Evolutionary conservation across 2,329 filamentous ascomycete species (phyloP).

Genomic region (Pochonia chlamydosporia): DNA sequence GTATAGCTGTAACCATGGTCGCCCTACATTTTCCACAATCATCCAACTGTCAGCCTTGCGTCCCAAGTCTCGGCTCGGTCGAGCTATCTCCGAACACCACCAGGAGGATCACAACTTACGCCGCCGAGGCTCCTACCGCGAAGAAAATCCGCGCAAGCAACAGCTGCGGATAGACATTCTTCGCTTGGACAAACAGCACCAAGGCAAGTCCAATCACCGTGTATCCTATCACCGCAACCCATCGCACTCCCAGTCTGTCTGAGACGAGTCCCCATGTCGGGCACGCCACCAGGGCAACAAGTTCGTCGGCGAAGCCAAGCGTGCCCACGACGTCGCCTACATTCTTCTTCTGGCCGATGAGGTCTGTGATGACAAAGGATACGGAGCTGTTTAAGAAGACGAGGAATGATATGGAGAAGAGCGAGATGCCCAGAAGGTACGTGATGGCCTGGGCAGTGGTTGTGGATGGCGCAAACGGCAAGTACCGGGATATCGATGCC

Average conservation of each 20-base stretch:
- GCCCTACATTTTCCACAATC: conserved; percentile 37
- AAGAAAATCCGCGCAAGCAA: conserved; percentile 81
- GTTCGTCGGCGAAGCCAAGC: conserved; percentile 77
- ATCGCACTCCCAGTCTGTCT: conserved; percentile 69
- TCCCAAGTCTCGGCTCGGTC: conserved; percentile 4
- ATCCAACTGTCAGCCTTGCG: conserved; percentile 1
- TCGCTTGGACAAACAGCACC: conserved; percentile 76
- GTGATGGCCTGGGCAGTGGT: conserved; percentile 59
- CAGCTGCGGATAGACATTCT: conserved; percentile 83
- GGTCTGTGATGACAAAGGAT: conserved; percentile 79
- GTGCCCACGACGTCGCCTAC: conserved; percentile 81
- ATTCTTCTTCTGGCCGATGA: conserved; percentile 65
- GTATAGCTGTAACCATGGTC: conserved; percentile 95
- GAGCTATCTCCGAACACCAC: neutral
- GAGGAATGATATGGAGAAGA: conserved; percentile 84
- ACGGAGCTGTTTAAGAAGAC: conserved; percentile 84
- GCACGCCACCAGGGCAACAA: conserved; percentile 75
- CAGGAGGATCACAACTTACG: conserved; percentile 41
- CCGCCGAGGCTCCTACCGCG: conserved; percentile 84
- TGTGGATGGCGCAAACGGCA: conserved; percentile 56
- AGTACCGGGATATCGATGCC: conserved; percentile 35
- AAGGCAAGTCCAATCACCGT: conserved; percentile 72
- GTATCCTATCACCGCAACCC: conserved; percentile 73
- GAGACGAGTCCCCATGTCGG: conserved; percentile 74
- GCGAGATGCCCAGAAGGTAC: conserved; percentile 74